Evolutionary conservation across 176 grass and related monocot species (phyloP).

Genomic region (Coix lacrymajobi): DNA sequence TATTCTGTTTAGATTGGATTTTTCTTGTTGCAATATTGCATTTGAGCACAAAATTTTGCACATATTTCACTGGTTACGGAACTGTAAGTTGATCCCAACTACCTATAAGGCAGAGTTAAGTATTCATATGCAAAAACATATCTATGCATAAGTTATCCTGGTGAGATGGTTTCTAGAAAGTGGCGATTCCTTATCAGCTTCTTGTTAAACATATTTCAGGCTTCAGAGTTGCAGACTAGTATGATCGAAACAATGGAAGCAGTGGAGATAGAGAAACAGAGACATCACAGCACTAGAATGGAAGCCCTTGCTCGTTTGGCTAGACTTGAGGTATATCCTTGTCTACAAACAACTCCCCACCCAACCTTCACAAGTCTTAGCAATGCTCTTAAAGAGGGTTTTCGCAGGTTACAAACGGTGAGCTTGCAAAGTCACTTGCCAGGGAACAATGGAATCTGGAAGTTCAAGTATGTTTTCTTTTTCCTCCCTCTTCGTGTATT

Average conservation of each 20-base stretch:
- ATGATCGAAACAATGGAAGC: constrained; percentile 95
- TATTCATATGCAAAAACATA: neutral
- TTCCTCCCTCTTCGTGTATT: neutral
- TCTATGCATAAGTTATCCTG: neutral
- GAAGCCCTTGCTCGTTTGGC: constrained; percentile 75
- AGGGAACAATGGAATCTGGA: constrained; percentile 75
- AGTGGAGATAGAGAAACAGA: constrained; percentile 76
- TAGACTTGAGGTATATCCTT: constrained; percentile 66
- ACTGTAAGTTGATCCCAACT: neutral
- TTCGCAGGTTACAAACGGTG: constrained; percentile 73
- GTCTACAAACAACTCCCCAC: neutral
- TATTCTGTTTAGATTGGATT: neutral
- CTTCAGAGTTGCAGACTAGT: constrained; percentile 90
- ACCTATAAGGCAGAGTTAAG: neutral
- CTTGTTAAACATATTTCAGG: constrained; percentile 39
- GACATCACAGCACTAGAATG: constrained; percentile 92
- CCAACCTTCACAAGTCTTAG: neutral
- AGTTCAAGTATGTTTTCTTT: constrained; percentile 57
- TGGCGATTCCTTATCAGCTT: neutral
- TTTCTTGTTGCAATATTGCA: neutral
- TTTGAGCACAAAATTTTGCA: neutral
- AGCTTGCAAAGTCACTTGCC: constrained; percentile 81
- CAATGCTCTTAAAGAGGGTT: constrained; percentile 11
- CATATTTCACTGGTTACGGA: neutral
- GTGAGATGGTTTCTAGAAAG: constrained; percentile 1